A percentile compares a stretch with the other conserved stretches of the same genome.
phyloP scores from a whole-genome alignment of 1,139 yeast species.

The Diutina mesorugosa region DNA sequence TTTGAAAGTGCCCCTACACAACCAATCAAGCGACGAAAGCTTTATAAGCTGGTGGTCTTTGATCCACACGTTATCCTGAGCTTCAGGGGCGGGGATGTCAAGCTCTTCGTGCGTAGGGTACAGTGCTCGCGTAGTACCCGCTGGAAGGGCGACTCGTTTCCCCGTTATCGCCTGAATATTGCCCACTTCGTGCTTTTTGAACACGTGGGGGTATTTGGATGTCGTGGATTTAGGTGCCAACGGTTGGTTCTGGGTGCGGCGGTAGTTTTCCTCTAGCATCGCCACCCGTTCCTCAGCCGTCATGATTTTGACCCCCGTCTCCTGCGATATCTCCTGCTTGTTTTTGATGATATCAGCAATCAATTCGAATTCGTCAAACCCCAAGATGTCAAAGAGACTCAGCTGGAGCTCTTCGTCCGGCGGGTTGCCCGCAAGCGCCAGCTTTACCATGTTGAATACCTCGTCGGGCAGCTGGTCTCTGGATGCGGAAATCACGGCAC shows the following conservation, averaged over 20 bases:
- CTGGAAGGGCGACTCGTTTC: slow-evolving; percentile 65
- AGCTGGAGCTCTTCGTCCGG: slow-evolving; percentile 57
- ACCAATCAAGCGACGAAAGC: slow-evolving; percentile 51
- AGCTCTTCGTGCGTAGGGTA: slow-evolving; percentile 69
- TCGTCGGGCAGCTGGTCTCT: slow-evolving; percentile 3
- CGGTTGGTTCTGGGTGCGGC: slow-evolving; percentile 20
- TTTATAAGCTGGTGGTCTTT: slow-evolving; percentile 43
- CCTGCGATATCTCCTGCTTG: slow-evolving; percentile 17
- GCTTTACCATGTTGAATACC: slow-evolving; percentile 1
- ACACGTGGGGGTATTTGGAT: slow-evolving; percentile 74
- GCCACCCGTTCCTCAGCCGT: slow-evolving; percentile 46
- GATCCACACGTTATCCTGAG: slow-evolving; percentile 30
- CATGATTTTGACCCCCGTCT: slow-evolving; percentile 19
- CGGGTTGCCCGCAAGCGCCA: slow-evolving; percentile 9
- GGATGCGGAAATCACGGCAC: slow-evolving; percentile 7
- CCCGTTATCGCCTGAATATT: slow-evolving; percentile 66
- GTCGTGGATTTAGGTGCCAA: slow-evolving; percentile 8
- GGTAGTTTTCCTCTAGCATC: slow-evolving; percentile 37
- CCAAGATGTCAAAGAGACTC: slow-evolving; percentile 61
- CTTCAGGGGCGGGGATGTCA: slow-evolving; percentile 62
- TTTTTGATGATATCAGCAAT: slow-evolving; percentile 54
- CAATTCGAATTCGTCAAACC: slow-evolving; percentile 74
- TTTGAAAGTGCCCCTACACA: slow-evolving; percentile 74
- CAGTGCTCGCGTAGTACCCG: slow-evolving; percentile 62
- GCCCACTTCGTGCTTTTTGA: slow-evolving; percentile 55